Conservation (phyloP, 345 rosid species). For the Populus nigra region DNA sequence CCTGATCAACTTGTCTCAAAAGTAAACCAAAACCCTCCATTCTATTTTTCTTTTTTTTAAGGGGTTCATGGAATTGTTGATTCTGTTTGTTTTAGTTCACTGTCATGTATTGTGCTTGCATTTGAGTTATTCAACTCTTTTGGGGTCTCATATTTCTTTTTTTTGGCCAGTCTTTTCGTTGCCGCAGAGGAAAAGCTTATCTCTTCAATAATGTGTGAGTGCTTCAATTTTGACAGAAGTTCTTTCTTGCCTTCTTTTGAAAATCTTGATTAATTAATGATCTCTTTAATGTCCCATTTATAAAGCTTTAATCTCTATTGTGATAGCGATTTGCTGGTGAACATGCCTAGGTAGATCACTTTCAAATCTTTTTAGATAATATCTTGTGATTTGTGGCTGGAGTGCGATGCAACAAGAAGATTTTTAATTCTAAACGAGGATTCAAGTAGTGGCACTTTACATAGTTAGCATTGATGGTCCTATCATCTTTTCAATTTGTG, state of each 20-base stretch:
- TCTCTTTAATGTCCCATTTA: not conserved
- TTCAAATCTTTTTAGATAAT: not conserved
- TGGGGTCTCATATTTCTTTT: not conserved
- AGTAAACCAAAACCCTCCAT: constrained; percentile 31
- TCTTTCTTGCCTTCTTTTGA: not conserved
- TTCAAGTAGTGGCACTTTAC: not conserved
- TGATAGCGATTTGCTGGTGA: not conserved
- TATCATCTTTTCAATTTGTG: not conserved
- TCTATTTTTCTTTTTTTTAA: not conserved
- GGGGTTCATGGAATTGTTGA: not conserved
- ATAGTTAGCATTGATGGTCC: not conserved
- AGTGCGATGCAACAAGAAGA: not conserved
- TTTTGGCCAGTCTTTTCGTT: constrained; percentile 52
- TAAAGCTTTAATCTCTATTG: not conserved
- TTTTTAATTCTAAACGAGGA: not conserved
- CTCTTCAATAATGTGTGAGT: constrained; percentile 78
- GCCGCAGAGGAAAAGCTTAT: constrained; percentile 76
- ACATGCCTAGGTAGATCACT: not conserved
- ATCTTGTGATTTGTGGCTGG: not conserved
- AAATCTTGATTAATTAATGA: constrained; percentile 1
- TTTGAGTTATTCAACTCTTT: not conserved
- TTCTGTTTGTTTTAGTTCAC: not conserved
- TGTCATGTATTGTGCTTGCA: not conserved
- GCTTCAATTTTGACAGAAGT: constrained; percentile 2
- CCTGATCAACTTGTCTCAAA: constrained; percentile 61